Evolutionary conservation across 2,329 filamentous ascomycete species (phyloP), one percentile per base, ranked within the genome.

Genomic region (Botryotinia narcissicola): DNA sequence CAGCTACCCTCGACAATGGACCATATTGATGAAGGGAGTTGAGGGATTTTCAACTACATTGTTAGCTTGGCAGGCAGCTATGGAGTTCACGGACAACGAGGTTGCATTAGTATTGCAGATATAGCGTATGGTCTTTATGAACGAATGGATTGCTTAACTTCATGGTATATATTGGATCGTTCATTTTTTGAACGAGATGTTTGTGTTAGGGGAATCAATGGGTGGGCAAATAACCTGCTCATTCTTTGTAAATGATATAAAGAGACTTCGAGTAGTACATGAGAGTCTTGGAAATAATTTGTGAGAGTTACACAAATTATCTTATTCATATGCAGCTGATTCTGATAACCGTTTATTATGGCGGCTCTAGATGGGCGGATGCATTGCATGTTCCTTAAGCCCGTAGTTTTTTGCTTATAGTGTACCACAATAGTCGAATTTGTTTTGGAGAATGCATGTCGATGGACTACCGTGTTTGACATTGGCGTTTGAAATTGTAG

Each of bases 51-150:
- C 25, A 54, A 37, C 37, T 20, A 18, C 59, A 44, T 46, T 32
- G 35, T 37, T 20, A 42, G 48, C 10, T 69, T 16, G 18, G 8
- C 22, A 54, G 48, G n/a, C 14, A 59, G 61, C 40, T 42, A 18
- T 68, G 35, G 62, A 68, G 37, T 68, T 68, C 3, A 48, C 20
- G 14, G 20, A 57, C n/a, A 40, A 32, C n/a, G 29, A 35, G 14
- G 37, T 69, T 69, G 70, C 70, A 72, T 51, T 54, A 25, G 10
- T 68, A 29, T 68, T 68, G 64, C 64, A 57, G 25, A 40, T 42
- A 42, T 32, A 68, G 64, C 64, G 64, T 48, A 48, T n/a, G 44
- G 46, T n/a, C n/a, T 35, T 63, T 35, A 67, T 29, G 42, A 54
- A 60, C 35, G 20, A 35, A 29, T 35, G 37, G 29, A n/a, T 46